These are phyloP conservation scores for Phytophthora podocarpi DNA, from an alignment of 352 stramenopile species.

Conservation along the genomic window DNA sequence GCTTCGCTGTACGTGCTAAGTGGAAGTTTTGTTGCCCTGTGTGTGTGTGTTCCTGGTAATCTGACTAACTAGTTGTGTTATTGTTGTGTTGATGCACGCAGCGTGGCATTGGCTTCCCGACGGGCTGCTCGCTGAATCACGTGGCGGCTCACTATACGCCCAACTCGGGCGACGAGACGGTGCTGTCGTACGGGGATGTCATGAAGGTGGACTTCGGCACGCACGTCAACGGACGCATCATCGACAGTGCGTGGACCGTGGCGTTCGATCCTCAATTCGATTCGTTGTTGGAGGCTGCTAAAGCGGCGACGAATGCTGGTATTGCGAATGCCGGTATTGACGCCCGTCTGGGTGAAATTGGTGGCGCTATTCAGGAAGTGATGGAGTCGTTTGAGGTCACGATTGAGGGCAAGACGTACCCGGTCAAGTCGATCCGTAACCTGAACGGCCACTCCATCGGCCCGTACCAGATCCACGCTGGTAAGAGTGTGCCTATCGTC, in stretches of 20 bases:
- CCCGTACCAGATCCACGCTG: slow-evolving; percentile 96
- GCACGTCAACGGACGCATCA: slow-evolving; percentile 97
- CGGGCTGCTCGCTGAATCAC: slow-evolving; percentile 97
- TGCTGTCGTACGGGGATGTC: slow-evolving; percentile 95
- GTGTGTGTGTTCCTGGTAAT: slow-evolving; percentile 31
- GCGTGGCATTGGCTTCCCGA: slow-evolving; percentile 72
- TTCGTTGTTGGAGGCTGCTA: slow-evolving; percentile 88
- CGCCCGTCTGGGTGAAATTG: slow-evolving; percentile 78
- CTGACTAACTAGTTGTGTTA: too few species aligned
- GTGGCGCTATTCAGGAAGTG: slow-evolving; percentile 27
- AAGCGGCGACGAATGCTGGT: slow-evolving; percentile 94
- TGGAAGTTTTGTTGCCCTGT: background rate
- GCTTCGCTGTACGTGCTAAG: slow-evolving; percentile 72
- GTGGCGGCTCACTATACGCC: slow-evolving; percentile 98
- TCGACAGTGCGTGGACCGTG: slow-evolving; percentile 98
- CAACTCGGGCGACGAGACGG: slow-evolving; percentile 95
- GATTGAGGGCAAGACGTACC: slow-evolving; percentile 96
- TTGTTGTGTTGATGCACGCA: slow-evolving; percentile 5
- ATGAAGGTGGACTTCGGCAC: slow-evolving; percentile 99
- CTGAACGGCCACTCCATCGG: slow-evolving; percentile 98
- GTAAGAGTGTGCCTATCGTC: slow-evolving; percentile 98
- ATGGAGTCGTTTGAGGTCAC: slow-evolving; percentile 83
- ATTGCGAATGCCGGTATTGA: slow-evolving; percentile 95
- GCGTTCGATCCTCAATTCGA: slow-evolving; percentile 97
- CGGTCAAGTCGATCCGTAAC: slow-evolving; percentile 96